These are phyloP conservation scores for Alternaria burnsii DNA, from an alignment of 2,329 filamentous ascomycete genomes.

Conservation along the genomic window DNA sequence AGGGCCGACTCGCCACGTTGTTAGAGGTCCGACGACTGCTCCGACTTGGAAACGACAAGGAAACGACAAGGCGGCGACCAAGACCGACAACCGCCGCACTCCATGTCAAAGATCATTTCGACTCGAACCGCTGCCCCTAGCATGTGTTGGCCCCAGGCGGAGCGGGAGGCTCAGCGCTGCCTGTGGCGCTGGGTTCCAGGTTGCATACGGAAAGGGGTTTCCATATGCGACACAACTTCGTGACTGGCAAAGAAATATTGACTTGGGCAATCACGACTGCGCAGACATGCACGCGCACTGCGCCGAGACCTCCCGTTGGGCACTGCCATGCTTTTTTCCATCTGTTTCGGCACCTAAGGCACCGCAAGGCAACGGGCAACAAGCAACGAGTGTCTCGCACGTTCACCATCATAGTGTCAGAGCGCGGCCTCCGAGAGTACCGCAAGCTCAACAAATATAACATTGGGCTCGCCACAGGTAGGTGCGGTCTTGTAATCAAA, in stretches of 20 bases:
- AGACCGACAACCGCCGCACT: neutral
- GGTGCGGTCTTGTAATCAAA: neutral
- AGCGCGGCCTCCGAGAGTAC: neutral
- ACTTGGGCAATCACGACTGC: neutral
- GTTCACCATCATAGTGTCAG: neutral
- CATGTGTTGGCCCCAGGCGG: conserved; percentile 5
- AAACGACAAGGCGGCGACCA: conserved; percentile 4
- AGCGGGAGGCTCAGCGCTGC: conserved; percentile 8
- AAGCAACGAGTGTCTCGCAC: conserved; percentile 1
- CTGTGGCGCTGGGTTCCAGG: conserved; percentile 4
- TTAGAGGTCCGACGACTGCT: neutral
- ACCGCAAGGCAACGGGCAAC: neutral
- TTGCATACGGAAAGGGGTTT: conserved; percentile 4
- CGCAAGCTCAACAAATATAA: conserved; percentile 2
- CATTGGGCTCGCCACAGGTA: conserved; percentile 1
- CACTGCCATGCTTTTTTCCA: neutral
- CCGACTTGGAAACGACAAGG: neutral
- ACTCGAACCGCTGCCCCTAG: neutral
- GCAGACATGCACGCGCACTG: neutral
- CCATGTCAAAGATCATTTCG: conserved; percentile 4
- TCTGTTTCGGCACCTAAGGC: neutral
- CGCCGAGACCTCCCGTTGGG: conserved; percentile 4
- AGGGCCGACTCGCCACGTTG: conserved; percentile 5
- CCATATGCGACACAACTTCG: neutral
- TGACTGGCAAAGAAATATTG: neutral